Evolutionary conservation across 768 basidiomycete genomes (phyloP).

Genomic region (Dictyophora rubrovolvata): DNA sequence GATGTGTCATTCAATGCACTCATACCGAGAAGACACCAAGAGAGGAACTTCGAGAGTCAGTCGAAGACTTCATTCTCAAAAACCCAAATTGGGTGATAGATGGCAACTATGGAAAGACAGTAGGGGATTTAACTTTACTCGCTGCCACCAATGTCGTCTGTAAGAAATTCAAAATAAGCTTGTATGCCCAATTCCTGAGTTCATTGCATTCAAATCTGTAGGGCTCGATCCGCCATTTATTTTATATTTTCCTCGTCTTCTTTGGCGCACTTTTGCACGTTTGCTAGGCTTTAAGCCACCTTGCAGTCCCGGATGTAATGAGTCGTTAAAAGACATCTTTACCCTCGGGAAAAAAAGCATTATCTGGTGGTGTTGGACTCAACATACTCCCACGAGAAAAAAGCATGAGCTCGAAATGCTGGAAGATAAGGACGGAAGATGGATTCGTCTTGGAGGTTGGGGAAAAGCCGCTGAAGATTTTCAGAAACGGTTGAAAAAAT

Average conservation of each 20-base stretch:
- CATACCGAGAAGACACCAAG: not conserved
- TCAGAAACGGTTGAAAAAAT: not conserved
- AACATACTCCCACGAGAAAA: slow-evolving; percentile 28
- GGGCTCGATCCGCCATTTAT: slow-evolving; percentile 61
- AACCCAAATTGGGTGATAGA: slow-evolving; percentile 7
- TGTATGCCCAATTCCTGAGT: not conserved
- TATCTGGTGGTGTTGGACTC: slow-evolving; percentile 38
- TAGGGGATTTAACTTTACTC: not conserved
- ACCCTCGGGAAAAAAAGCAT: slow-evolving; percentile 38
- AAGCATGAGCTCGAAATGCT: slow-evolving; percentile 21
- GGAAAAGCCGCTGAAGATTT: slow-evolving; percentile 25
- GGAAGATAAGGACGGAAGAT: slow-evolving; percentile 20
- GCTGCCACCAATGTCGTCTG: slow-evolving; percentile 1
- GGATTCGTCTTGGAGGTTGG: slow-evolving; percentile 46
- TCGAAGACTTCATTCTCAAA: not conserved
- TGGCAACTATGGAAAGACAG: not conserved
- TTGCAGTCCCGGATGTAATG: slow-evolving; percentile 42
- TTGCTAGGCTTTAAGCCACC: slow-evolving; percentile 24
- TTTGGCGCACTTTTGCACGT: slow-evolving; percentile 42
- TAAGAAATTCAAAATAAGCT: not conserved
- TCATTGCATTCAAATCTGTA: slow-evolving; percentile 15
- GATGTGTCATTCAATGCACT: not conserved
- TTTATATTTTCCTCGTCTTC: slow-evolving; percentile 51
- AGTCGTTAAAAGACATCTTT: slow-evolving; percentile 31
- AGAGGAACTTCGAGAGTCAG: not conserved